phyloP scores from a whole-genome alignment of 1,284 basidiomycete genomes.

The Cutaneotrichosporon dermatis region DNA sequence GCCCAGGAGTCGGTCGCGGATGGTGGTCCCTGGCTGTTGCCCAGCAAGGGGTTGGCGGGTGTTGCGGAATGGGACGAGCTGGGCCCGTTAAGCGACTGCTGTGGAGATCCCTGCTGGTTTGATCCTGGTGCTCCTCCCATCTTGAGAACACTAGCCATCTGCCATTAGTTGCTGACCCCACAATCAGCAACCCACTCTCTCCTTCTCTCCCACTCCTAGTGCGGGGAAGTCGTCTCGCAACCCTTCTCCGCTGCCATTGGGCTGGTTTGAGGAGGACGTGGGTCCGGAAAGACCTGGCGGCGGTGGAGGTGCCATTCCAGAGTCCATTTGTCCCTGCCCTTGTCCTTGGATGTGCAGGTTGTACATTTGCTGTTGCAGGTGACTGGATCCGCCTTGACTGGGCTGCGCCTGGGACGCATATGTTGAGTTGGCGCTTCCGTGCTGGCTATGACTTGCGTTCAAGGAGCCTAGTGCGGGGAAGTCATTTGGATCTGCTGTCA shows the following conservation, averaged over 20 bases:
- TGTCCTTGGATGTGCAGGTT: conserved; percentile 32
- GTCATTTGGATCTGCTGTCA: conserved; percentile 39
- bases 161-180: conserved; percentile 5
- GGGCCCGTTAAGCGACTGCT: conserved; percentile 25
- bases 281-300: conserved; percentile 46
- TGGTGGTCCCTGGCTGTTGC: conserved; percentile 22
- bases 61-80: conserved; percentile 33
- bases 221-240: conserved; percentile 47
- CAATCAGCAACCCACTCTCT: conserved; percentile 26
- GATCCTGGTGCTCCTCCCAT: conserved; percentile 18
- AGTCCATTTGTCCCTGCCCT: conserved; percentile 36
- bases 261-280: conserved; percentile 22
- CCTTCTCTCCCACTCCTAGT: conserved; percentile 27
- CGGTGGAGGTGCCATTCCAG: conserved; percentile 37
- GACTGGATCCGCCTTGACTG: conserved; percentile 19
- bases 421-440: conserved; percentile 24
- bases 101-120: conserved; percentile 15
- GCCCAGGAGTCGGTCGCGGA: conserved; percentile 36
- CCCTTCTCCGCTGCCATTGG: conserved; percentile 30
- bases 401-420: conserved; percentile 41
- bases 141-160: conserved; percentile 29
- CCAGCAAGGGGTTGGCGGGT: conserved; percentile 29
- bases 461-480: conserved; percentile 44
- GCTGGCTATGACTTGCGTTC: conserved; percentile 21
- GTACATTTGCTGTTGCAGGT: conserved; percentile 20